These are phyloP conservation scores for Rhodamnia rubescens DNA, from an alignment of 345 rosid genomes.

Conservation along the genomic window DNA sequence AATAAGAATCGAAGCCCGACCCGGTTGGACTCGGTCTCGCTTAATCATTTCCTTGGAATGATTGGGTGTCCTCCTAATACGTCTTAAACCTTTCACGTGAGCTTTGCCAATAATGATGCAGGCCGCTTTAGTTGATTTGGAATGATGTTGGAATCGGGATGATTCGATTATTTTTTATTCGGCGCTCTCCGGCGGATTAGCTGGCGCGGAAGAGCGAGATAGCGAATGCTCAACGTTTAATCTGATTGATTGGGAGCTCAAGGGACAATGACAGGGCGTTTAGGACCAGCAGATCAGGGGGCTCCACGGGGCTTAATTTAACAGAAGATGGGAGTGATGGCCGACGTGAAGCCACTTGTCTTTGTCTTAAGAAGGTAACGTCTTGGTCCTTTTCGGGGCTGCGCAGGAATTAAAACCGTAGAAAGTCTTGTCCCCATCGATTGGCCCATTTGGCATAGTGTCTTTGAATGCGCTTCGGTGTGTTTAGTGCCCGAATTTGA, in stretches of 20 bases:
- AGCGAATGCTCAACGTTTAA: neutral
- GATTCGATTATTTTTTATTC: neutral
- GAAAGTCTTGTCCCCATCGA: too few relatives aligned
- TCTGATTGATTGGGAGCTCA: neutral
- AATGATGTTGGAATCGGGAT: neutral
- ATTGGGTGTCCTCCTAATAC: neutral
- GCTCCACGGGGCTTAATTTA: neutral
- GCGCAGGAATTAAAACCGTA: neutral
- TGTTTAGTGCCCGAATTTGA: neutral
- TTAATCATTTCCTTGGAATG: neutral
- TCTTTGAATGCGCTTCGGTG: neutral
- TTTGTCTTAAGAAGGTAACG: neutral
- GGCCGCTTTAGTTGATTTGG: neutral
- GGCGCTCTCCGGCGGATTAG: neutral
- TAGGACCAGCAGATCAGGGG: neutral
- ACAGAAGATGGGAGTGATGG: neutral
- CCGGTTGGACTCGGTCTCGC: neutral
- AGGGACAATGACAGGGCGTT: neutral
- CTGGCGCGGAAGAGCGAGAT: neutral
- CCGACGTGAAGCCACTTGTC: neutral
- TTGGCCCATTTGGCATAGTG: neutral
- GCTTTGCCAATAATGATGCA: neutral
- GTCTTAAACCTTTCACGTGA: neutral
- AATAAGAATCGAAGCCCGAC: neutral
- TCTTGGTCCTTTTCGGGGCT: neutral